phyloP scores from a whole-genome alignment of 768 basidiomycete genomes.

The Leccinum disarticulatum region DNA sequence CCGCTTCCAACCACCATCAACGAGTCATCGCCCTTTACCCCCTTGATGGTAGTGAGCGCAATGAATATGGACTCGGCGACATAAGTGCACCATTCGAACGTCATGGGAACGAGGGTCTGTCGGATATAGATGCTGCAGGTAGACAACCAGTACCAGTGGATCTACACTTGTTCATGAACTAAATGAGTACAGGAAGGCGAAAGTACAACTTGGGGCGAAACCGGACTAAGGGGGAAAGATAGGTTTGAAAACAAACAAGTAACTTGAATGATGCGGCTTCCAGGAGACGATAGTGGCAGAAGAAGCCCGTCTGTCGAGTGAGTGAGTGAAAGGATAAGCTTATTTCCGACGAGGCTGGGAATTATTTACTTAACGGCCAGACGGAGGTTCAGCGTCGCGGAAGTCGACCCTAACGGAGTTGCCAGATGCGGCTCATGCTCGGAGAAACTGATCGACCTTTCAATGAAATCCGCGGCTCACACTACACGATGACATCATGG shows the following conservation, averaged over 20 bases:
- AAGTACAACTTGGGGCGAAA: neutral
- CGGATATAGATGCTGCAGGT: neutral
- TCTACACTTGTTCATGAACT: slow-evolving; percentile 33
- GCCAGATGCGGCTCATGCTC: neutral
- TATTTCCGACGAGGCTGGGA: neutral
- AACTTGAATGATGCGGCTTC: too few species aligned
- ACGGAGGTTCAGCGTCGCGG: neutral
- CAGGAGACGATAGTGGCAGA: neutral
- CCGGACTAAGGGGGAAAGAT: neutral
- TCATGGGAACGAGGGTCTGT: slow-evolving; percentile 11
- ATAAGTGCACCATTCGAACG: slow-evolving; percentile 41
- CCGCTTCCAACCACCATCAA: slow-evolving; percentile 42
- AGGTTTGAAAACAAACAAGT: too few species aligned
- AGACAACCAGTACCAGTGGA: neutral
- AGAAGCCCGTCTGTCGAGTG: neutral
- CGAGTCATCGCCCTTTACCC: slow-evolving; percentile 62
- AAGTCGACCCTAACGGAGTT: neutral
- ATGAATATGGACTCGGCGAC: slow-evolving; percentile 59
- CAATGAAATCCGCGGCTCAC: neutral
- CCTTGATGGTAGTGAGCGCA: slow-evolving; percentile 69
- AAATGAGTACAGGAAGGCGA: neutral
- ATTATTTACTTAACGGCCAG: neutral
- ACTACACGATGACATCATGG: neutral
- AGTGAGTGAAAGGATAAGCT: too few species aligned
- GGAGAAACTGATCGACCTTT: neutral